phyloP scores from a whole-genome alignment of 176 grass and related monocot species.

The Triticum timopheevii region DNA sequence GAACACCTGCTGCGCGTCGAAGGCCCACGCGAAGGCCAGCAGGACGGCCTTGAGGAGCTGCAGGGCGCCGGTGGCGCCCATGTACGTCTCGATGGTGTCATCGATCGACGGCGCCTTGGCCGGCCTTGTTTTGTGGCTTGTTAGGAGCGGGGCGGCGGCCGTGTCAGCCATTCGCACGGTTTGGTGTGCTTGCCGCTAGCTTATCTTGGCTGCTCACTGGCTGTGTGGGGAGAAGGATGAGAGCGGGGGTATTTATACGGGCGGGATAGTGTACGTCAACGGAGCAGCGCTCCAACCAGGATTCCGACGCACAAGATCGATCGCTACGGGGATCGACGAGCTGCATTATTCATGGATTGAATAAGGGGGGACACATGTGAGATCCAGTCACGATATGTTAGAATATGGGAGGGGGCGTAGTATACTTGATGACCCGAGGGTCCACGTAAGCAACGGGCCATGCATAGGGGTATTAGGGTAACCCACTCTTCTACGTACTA shows the following conservation, averaged over 20 bases:
- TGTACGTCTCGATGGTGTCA: slow-evolving; percentile 71
- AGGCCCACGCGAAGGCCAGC: slow-evolving; percentile 71
- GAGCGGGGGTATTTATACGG: slow-evolving; percentile 14
- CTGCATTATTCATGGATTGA: neutral
- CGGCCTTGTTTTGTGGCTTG: slow-evolving; percentile 12
- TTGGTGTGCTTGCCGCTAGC: neutral
- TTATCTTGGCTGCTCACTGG: neutral
- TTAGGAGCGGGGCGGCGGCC: slow-evolving; percentile 48
- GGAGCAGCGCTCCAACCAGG: neutral
- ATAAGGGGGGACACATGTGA: neutral
- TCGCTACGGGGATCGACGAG: neutral
- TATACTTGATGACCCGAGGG: neutral
- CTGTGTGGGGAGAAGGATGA: slow-evolving; percentile 23
- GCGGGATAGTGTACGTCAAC: neutral
- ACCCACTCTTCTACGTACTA: neutral
- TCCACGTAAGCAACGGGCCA: neutral
- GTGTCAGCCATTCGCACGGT: slow-evolving; percentile 26
- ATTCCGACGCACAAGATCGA: neutral
- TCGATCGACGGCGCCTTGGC: slow-evolving; percentile 46
- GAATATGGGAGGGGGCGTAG: neutral
- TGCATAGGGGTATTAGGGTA: neutral
- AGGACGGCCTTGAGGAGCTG: slow-evolving; percentile 67
- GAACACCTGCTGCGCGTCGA: slow-evolving; percentile 97
- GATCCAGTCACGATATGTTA: neutral
- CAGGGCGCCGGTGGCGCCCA: slow-evolving; percentile 31